A percentile compares a stretch with the other conserved stretches of the same genome.
phyloP scores from a whole-genome alignment of 1,139 yeast genomes.

The Taphrina confusa region DNA sequence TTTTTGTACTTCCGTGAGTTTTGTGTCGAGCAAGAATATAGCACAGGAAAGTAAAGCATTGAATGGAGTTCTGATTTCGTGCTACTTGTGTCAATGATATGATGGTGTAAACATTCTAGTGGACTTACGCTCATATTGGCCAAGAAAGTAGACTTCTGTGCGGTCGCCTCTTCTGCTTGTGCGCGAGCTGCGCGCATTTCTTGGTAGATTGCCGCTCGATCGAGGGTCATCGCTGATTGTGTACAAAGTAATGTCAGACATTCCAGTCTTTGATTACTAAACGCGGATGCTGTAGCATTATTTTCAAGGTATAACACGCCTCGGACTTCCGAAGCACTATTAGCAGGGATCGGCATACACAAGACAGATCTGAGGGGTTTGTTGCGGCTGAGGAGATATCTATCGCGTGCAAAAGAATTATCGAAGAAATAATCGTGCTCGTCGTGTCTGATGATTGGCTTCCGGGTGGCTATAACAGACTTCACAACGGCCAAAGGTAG shows the following conservation, averaged over 20 bases:
- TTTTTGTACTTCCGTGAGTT: conserved; percentile 71
- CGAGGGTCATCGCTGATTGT: conserved; percentile 40
- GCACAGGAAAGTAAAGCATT: conserved; percentile 94
- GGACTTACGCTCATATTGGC: conserved; percentile 49
- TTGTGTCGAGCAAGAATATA: conserved; percentile 78
- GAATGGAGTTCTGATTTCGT: conserved; percentile 85
- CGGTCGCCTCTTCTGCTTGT: conserved; percentile 37
- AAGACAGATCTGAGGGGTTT: conserved; percentile 36
- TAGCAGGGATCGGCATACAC: conserved; percentile 39
- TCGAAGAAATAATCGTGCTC: conserved; percentile 9
- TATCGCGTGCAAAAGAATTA: conserved; percentile 14
- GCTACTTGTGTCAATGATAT: conserved; percentile 62
- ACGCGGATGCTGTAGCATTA: conserved; percentile 37
- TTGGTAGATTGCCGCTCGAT: conserved; percentile 43
- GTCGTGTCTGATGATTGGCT: conserved; percentile 11
- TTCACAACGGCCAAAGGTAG: conserved; percentile 28
- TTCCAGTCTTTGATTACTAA: conserved; percentile 33
- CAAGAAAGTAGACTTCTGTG: conserved; percentile 76
- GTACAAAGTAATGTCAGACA: conserved; percentile 38
- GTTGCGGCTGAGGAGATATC: conserved; percentile 25
- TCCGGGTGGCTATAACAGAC: conserved; percentile 5
- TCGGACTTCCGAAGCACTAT: conserved; percentile 8
- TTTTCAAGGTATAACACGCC: conserved; percentile 40
- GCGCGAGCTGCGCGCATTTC: conserved; percentile 45
- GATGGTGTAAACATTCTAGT: neutral